Conservation (phyloP, 202 grass and related monocot species). For the Carex sylvatica region DNA sequence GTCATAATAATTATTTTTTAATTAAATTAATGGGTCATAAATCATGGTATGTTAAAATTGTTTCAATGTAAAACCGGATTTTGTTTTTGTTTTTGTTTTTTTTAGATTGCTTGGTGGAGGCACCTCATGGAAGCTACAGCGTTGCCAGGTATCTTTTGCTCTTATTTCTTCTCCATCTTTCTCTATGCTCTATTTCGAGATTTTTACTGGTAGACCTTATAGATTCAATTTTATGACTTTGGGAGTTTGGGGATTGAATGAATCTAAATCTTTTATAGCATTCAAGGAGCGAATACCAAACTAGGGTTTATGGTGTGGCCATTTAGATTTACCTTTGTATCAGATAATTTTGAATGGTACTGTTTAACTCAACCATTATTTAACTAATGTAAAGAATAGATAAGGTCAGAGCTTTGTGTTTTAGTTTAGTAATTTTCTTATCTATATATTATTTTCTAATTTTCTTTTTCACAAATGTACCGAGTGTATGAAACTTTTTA, state of each 20-base stretch:
- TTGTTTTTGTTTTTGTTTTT: not conserved
- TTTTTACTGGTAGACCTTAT: not conserved
- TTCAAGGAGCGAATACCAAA: not conserved
- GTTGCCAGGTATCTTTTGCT: conserved; percentile 20
- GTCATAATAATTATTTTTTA: not conserved
- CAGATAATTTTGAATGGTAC: not conserved
- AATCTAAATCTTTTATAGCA: not conserved
- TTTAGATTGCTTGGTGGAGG: conserved; percentile 15
- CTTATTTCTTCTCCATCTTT: conserved; percentile 12
- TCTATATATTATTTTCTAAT: not conserved
- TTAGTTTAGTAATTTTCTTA: not conserved
- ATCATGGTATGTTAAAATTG: conserved; percentile 4
- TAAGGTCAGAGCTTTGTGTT: not conserved
- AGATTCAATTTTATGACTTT: not conserved
- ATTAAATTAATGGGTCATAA: not conserved
- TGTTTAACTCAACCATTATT: not conserved
- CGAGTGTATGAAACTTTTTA: not conserved
- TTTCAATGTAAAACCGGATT: not conserved
- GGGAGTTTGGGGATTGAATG: not conserved
- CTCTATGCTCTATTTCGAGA: not conserved
- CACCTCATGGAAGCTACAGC: conserved; percentile 25
- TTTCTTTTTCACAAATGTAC: conserved; percentile 1
- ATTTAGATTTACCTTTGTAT: not conserved
- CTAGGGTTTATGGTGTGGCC: conserved; percentile 24
- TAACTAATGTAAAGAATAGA: not conserved